A percentile compares a stretch with the other conserved stretches of the same genome.
phyloP scores from a whole-genome alignment of 2,329 filamentous ascomycete genomes.

The Arachnomyces sp. region DNA sequence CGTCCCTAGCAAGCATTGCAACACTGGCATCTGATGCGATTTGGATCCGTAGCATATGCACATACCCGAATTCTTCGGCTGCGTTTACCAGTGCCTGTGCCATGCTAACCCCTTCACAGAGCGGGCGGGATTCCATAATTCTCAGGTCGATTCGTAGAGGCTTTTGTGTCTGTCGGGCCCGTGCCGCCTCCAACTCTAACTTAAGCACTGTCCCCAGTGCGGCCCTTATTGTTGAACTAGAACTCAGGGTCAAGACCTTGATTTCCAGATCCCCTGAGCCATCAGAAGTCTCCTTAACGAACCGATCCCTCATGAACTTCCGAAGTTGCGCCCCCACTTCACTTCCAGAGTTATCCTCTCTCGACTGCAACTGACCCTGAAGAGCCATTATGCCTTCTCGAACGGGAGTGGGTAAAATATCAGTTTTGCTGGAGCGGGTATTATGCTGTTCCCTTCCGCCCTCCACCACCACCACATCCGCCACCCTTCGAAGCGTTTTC shows the following conservation, averaged over 20 bases:
- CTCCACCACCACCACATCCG: not conserved
- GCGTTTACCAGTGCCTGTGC: conserved; percentile 36
- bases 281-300: conserved; percentile 8
- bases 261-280: conserved; percentile 21
- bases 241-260: conserved; percentile 52
- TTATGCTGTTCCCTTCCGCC: not conserved
- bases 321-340: conserved; percentile 21
- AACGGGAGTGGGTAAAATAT: not conserved
- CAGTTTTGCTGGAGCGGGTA: not conserved
- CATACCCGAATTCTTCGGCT: conserved; percentile 17
- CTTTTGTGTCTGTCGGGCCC: conserved; percentile 30
- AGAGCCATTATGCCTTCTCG: conserved; percentile 1
- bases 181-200: not conserved
- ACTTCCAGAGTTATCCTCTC: not conserved
- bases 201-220: conserved; percentile 10
- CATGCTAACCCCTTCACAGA: conserved; percentile 56
- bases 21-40: conserved; percentile 54
- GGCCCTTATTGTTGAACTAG: conserved; percentile 51
- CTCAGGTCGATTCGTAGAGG: conserved; percentile 45
- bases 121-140: conserved; percentile 58
- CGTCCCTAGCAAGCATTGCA: conserved; percentile 43
- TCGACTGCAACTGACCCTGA: conserved; percentile 16
- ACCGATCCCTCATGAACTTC: conserved; percentile 8
- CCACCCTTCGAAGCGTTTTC: conserved; percentile 31
- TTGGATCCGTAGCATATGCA: conserved; percentile 33